phyloP scores from a whole-genome alignment of 345 rosid genomes.

The Eucalyptus virginea region DNA sequence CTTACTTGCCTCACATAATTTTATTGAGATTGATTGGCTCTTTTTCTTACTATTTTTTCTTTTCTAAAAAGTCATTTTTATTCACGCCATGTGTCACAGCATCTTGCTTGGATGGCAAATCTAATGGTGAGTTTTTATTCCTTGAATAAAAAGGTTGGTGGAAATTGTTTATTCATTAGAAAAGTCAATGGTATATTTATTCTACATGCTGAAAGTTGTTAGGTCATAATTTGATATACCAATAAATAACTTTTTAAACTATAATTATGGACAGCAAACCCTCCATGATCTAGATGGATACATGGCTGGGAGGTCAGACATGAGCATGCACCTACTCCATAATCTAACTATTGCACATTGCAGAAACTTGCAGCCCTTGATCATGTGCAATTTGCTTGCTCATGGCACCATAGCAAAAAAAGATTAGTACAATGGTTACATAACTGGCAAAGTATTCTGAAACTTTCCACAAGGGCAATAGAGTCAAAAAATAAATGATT shows the following conservation, averaged over 20 bases:
- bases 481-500: neutral
- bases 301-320: too few relatives aligned
- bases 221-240: neutral
- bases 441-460: neutral
- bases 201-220: neutral
- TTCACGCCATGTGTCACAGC: neutral
- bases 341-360: neutral
- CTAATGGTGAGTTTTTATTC: neutral
- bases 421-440: neutral
- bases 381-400: neutral
- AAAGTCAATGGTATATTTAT: neutral
- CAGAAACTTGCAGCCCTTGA: neutral
- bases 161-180: neutral
- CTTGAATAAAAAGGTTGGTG: neutral
- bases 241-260: neutral
- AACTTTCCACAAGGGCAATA: neutral
- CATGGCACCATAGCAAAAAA: neutral
- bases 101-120: rapidly evolving
- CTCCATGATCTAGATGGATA: neutral
- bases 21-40: neutral
- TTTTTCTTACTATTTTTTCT: neutral
- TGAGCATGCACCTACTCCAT: neutral
- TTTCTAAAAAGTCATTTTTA: neutral
- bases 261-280: neutral
- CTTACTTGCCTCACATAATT: neutral